Conservation (phyloP, 257 asterid species). For the Penstemon davidsonii region DNA sequence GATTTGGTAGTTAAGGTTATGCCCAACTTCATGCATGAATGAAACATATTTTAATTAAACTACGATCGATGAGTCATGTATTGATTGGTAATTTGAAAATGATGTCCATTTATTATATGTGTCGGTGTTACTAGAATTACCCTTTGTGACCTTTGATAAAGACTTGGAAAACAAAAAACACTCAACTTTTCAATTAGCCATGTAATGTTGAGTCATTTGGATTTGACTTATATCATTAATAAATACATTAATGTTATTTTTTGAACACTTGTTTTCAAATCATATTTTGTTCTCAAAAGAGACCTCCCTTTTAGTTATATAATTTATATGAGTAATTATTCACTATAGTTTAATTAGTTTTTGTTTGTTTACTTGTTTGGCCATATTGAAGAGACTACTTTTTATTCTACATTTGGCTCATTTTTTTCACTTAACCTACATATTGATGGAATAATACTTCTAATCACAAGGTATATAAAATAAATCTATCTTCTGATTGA, state of each 20-base stretch:
- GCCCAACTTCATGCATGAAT: conserved; percentile 14
- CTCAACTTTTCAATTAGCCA: conserved; percentile 34
- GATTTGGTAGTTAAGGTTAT: conserved; percentile 33
- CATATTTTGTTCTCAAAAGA: conserved; percentile 15
- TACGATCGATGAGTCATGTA: background rate
- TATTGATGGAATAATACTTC: too few relatives aligned
- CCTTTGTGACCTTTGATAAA: conserved; percentile 31
- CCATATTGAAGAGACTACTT: too few relatives aligned
- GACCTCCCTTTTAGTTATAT: conserved; percentile 17
- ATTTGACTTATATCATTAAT: conserved; percentile 33
- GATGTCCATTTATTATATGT: background rate
- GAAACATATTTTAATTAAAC: conserved; percentile 5
- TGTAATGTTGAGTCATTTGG: conserved; percentile 59
- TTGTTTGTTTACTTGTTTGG: background rate
- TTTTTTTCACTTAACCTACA: too few relatives aligned
- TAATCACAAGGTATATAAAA: too few relatives aligned
- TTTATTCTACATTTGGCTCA: too few relatives aligned
- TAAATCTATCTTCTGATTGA: too few relatives aligned
- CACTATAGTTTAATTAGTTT: background rate
- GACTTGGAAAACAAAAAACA: conserved; percentile 20
- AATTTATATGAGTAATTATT: background rate
- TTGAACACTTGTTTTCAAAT: conserved; percentile 14
- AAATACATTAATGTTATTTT: conserved; percentile 13
- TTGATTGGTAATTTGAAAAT: conserved; percentile 13
- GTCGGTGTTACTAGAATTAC: too few relatives aligned